Evolutionary conservation across 1,139 yeast species (phyloP).

Genomic region (Lodderomyces metapsilosis): DNA sequence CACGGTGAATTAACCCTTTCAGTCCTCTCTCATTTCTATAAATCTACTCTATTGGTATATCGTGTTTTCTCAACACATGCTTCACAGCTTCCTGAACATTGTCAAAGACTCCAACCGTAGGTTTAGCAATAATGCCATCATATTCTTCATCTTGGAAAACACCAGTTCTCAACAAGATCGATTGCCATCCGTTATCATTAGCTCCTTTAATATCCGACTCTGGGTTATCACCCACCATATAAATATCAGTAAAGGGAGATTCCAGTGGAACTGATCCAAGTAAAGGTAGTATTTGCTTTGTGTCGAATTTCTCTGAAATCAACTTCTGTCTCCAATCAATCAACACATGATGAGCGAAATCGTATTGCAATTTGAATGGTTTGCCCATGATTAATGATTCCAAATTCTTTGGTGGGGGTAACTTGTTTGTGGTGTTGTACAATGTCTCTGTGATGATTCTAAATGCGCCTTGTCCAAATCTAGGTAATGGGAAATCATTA

Average conservation of each 20-base stretch:
- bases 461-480: conserved; percentile 94
- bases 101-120: conserved; percentile 49
- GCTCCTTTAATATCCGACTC: conserved; percentile 92
- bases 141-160: conserved; percentile 75
- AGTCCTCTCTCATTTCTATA: conserved; percentile 1
- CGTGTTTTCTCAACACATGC: conserved; percentile 25
- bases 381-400: conserved; percentile 74
- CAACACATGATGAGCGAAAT: conserved; percentile 74
- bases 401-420: conserved; percentile 39
- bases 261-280: conserved; percentile 33
- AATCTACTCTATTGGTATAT: conserved; percentile 5
- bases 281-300: conserved; percentile 33
- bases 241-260: conserved; percentile 58
- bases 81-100: conserved; percentile 48
- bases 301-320: conserved; percentile 10
- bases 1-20: neutral
- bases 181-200: conserved; percentile 81
- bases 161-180: conserved; percentile 81
- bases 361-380: conserved; percentile 78
- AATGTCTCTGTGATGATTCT: conserved; percentile 63
- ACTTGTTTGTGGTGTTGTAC: conserved; percentile 56
- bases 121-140: conserved; percentile 34
- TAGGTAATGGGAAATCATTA: conserved; percentile 71
- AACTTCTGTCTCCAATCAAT: conserved; percentile 55
- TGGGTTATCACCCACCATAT: conserved; percentile 97